These are phyloP conservation scores for Spathaspora sp. DNA, from an alignment of 805 yeast genomes.

Conservation along the genomic window DNA sequence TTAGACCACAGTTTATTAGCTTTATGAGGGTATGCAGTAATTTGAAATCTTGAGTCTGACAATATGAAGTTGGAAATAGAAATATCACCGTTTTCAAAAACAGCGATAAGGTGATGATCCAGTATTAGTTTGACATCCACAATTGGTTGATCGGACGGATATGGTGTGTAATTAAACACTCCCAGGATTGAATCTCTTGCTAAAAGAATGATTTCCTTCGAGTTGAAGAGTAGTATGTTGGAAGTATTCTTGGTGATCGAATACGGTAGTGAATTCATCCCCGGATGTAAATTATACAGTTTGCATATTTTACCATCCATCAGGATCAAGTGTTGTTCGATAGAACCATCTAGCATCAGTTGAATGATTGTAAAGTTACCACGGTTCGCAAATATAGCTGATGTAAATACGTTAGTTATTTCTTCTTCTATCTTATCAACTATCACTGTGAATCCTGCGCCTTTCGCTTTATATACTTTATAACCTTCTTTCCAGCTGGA, in stretches of 20 bases:
- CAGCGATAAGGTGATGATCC: neutral
- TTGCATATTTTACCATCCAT: neutral
- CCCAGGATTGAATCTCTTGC: neutral
- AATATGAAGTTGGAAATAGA: neutral
- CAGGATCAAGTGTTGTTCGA: neutral
- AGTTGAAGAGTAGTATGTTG: neutral
- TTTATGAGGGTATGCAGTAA: neutral
- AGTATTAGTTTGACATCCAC: neutral
- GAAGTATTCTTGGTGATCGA: neutral
- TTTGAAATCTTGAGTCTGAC: neutral
- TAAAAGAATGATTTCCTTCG: neutral
- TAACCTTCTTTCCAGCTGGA: neutral
- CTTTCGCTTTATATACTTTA: neutral
- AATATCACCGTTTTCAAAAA: neutral
- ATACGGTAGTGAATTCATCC: neutral
- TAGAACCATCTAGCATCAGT: neutral
- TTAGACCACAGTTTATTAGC: neutral
- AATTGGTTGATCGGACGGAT: neutral
- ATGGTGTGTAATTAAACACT: neutral
- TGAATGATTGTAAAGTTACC: neutral
- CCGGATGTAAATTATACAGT: neutral
- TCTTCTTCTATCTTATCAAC: neutral
- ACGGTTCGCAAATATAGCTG: neutral
- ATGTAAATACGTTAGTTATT: neutral
- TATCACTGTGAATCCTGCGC: neutral